Percentiles rank a stretch among this genome's conserved stretches.
Conservation (phyloP, 2,329 filamentous ascomycete genomes). For the Penicillium palitans region DNA sequence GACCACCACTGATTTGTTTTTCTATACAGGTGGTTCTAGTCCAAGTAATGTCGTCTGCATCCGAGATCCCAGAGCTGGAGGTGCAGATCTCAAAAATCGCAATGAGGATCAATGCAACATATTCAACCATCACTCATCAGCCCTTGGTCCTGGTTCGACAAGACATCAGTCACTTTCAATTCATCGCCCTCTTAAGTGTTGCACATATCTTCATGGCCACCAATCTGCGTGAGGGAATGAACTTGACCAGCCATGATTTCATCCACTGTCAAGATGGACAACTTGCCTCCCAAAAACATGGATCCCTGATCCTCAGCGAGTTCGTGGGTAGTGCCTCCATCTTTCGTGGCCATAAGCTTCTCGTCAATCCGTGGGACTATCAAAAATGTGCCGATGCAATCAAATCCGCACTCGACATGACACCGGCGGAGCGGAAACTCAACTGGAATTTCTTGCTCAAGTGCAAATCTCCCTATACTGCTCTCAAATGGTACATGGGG, state of each 20-base stretch:
- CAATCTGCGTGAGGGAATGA: slow-evolving; percentile 94
- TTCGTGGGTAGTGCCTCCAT: slow-evolving; percentile 89
- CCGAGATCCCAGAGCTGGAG: slow-evolving; percentile 80
- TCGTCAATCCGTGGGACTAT: slow-evolving; percentile 95
- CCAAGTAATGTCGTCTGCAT: slow-evolving; percentile 85
- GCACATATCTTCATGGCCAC: slow-evolving; percentile 92
- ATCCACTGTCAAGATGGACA: slow-evolving; percentile 86
- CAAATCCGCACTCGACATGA: slow-evolving; percentile 78
- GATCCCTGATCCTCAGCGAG: slow-evolving; percentile 86
- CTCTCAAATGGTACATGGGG: slow-evolving; percentile 74
- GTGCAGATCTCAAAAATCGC: slow-evolving; percentile 89
- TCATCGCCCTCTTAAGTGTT: slow-evolving; percentile 82
- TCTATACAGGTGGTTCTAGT: slow-evolving; percentile 71
- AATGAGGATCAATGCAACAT: slow-evolving; percentile 84
- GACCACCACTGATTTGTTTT: slow-evolving; percentile 1
- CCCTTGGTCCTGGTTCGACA: slow-evolving; percentile 90
- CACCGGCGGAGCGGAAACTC: slow-evolving; percentile 66
- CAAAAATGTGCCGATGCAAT: slow-evolving; percentile 82
- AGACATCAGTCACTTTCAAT: slow-evolving; percentile 88
- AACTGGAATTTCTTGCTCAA: slow-evolving; percentile 74
- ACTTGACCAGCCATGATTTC: slow-evolving; percentile 89
- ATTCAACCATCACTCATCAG: slow-evolving; percentile 85
- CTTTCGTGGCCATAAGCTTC: slow-evolving; percentile 74
- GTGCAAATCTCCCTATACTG: slow-evolving; percentile 75
- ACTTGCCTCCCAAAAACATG: slow-evolving; percentile 70